Base-by-base conservation (phyloP, 108 stramenopile genomes). In the Skeletonema grethae region DNA sequence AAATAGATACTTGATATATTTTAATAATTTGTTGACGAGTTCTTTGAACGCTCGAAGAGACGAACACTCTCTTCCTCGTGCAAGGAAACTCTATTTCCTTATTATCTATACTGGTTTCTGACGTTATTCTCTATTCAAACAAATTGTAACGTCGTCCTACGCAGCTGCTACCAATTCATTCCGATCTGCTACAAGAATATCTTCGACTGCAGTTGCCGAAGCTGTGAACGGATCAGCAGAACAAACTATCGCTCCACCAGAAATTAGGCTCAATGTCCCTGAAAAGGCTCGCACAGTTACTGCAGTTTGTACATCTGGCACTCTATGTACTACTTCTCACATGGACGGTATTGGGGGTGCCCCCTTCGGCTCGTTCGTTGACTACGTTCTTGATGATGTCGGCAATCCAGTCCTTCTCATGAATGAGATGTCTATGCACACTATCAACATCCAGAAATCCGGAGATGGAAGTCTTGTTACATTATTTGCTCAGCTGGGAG, bases 401-500 rank as follows among this genome's bases (percentile, higher is more conserved):
- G 98, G 96, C 45, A 86, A 89, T 79, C 98, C 97, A 15, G 93
- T 97, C 31, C 81, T 98, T n/a, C 84, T 99, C 56, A 95, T 99
- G 82, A 92, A 95, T 61, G 95, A 96, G 61, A 90, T 93, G 84
- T 87, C 88, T 31, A 94, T 97, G 93, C 97, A 99, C 85, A 97
- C 97, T 7, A 83, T 93, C 53, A 98, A 98, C 75, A 93, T 99
- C 61, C 83, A 85, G 57, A 76, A 84, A 60, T 57, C 84, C 4
- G 80, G 77, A 18, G 38, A 31, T 18, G 67, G 72, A 20, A 63
- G 65, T 61, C 69, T 90, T 55, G 93, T 93, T 10, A 87, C 92
- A 8, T 84, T 96, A 31, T 93, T 93, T 69, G 84, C 88, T 7
- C 96, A 96, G 74, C 70, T 93, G 45, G 79, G 79, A 29, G 66